Percentiles rank a stretch among this genome's conserved stretches.
Evolutionary conservation across 139 green algal species (phyloP).

Genomic region (Marvania coccoides): DNA sequence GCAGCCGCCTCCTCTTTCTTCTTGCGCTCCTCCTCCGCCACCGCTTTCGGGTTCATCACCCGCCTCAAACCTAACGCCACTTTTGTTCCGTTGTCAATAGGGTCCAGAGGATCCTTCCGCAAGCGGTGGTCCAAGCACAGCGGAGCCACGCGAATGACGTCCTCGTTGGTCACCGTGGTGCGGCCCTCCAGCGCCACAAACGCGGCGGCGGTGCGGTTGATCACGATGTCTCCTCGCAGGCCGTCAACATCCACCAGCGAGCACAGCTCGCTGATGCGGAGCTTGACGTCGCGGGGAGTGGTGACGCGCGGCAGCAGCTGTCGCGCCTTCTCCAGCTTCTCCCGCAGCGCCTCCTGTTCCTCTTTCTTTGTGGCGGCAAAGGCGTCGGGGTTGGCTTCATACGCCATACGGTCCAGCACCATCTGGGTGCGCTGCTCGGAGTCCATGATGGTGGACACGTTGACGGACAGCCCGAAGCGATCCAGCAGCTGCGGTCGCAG

Average conservation of each 20-base stretch:
- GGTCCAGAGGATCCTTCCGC: conserved; percentile 86
- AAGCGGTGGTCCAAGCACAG: conserved; percentile 84
- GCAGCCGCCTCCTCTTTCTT: conserved; percentile 20
- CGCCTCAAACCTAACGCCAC: conserved; percentile 45
- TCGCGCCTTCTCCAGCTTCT: conserved; percentile 54
- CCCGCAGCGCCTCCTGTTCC: conserved; percentile 60
- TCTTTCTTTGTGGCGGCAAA: conserved; percentile 36
- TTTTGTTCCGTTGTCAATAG: conserved; percentile 84
- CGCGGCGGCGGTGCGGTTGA: conserved; percentile 71
- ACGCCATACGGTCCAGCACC: conserved; percentile 82
- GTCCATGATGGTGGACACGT: conserved; percentile 74
- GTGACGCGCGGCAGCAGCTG: conserved; percentile 40
- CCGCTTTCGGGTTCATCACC: conserved; percentile 11
- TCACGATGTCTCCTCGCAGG: conserved; percentile 86
- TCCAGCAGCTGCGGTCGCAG: conserved; percentile 93
- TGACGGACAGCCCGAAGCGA: conserved; percentile 83
- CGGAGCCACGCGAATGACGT: conserved; percentile 69
- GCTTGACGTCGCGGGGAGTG: conserved; percentile 39
- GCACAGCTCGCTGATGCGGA: conserved; percentile 86
- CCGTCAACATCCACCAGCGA: conserved; percentile 83
- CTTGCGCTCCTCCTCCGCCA: conserved; percentile 35
- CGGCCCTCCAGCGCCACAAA: conserved; percentile 74
- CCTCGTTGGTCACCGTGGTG: conserved; percentile 53
- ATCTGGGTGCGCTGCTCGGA: conserved; percentile 63
- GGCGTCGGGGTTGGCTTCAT: conserved; percentile 53